Evolutionary conservation across 2,329 filamentous ascomycete genomes (phyloP).

Genomic region (Penicillium sp.): DNA sequence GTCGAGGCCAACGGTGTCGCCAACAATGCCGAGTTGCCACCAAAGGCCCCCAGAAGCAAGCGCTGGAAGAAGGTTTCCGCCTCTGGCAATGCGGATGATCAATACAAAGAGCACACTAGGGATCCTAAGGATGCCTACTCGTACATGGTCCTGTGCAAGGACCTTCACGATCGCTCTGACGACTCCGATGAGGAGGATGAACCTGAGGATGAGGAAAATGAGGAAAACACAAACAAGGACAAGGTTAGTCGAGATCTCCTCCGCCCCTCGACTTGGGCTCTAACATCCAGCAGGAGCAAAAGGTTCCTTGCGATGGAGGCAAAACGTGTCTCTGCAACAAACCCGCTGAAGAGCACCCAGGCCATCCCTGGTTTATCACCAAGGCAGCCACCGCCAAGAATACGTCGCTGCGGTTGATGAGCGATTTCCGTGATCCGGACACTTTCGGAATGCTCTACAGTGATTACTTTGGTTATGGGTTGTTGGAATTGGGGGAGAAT

Average conservation of each 20-base stretch:
- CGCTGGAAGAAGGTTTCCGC: slow-evolving; percentile 3
- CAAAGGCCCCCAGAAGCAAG: neutral
- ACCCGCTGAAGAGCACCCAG: neutral
- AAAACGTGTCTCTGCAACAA: slow-evolving; percentile 1
- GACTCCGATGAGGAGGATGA: neutral
- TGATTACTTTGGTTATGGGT: slow-evolving; percentile 40
- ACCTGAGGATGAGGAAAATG: neutral
- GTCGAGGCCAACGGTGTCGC: too few species aligned
- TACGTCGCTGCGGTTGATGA: neutral
- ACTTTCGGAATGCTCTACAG: slow-evolving; percentile 44
- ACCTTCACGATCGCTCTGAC: neutral
- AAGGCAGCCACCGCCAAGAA: neutral
- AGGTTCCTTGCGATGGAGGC: neutral
- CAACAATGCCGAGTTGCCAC: too few species aligned
- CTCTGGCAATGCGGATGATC: slow-evolving; percentile 1
- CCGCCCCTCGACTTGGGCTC: neutral
- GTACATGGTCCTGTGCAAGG: neutral
- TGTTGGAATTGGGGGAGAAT: slow-evolving; percentile 44
- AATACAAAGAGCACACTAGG: neutral
- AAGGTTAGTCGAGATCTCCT: neutral
- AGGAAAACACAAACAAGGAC: neutral
- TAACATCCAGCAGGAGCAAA: neutral
- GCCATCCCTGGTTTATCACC: neutral
- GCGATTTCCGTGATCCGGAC: slow-evolving; percentile 24
- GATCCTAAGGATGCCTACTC: neutral